phyloP scores from a whole-genome alignment of 176 grass and related monocot species.

The Bothriochloa decipiens region DNA sequence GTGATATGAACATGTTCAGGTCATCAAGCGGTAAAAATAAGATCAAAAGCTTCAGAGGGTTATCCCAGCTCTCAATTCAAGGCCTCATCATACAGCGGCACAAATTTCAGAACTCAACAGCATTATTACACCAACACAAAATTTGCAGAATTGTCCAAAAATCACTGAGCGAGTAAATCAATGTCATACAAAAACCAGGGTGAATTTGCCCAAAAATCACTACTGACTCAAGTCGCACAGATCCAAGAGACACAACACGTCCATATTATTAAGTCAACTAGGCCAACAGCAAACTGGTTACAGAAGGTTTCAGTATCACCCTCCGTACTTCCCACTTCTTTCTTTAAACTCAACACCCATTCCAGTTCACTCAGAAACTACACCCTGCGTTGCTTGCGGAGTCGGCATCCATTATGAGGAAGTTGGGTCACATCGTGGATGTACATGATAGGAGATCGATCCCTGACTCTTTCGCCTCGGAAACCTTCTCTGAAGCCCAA shows the following conservation, averaged over 20 bases:
- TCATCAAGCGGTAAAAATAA: background rate
- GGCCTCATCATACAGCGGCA: background rate
- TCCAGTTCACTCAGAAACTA: slow-evolving; percentile 13
- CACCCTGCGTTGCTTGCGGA: slow-evolving; percentile 29
- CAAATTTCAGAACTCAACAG: background rate
- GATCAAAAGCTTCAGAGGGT: background rate
- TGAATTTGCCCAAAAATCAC: background rate
- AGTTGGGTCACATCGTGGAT: slow-evolving; percentile 48
- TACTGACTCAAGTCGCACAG: background rate
- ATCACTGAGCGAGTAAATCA: background rate
- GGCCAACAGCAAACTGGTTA: background rate
- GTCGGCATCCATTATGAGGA: slow-evolving; percentile 42
- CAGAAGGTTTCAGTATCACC: background rate
- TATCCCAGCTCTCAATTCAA: background rate
- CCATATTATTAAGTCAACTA: background rate
- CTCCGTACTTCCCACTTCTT: background rate
- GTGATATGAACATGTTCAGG: background rate
- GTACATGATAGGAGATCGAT: slow-evolving; percentile 42
- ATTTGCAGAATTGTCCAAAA: background rate
- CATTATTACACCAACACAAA: background rate
- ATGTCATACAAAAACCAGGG: background rate
- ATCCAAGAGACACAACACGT: background rate
- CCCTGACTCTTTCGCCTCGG: slow-evolving; percentile 49
- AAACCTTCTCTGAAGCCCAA: slow-evolving; percentile 50
- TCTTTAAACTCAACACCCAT: background rate